Evolutionary conservation across 108 stramenopile species (phyloP).

Genomic region (Skeletonema tropicum): DNA sequence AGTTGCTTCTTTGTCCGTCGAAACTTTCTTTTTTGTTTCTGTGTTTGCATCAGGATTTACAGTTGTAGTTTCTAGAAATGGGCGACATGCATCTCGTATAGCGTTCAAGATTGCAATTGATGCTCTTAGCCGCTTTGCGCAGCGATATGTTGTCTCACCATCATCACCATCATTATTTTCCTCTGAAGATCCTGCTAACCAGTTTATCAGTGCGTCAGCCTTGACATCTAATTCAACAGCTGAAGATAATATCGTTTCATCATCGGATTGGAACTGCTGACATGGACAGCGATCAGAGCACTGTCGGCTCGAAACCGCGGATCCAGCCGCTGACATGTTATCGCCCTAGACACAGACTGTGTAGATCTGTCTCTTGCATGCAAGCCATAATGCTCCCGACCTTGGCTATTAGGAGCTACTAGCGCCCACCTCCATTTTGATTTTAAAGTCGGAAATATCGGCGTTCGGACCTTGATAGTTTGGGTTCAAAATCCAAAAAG

Average conservation of each 20-base stretch:
- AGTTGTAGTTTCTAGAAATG: slow-evolving; percentile 48
- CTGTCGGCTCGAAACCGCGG: neutral
- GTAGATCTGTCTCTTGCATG: neutral
- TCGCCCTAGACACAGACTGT: neutral
- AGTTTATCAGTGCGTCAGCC: slow-evolving; percentile 26
- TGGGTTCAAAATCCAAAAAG: too few species aligned
- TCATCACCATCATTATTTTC: neutral
- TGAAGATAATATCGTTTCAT: slow-evolving; percentile 17
- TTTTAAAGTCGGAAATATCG: too few species aligned
- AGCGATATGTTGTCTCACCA: neutral
- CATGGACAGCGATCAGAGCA: slow-evolving; percentile 20
- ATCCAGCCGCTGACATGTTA: neutral
- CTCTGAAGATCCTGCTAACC: slow-evolving; percentile 22
- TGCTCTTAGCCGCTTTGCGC: slow-evolving; percentile 31
- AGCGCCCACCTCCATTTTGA: too few species aligned
- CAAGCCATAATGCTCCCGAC: neutral
- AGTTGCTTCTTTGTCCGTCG: neutral
- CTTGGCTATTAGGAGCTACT: too few species aligned
- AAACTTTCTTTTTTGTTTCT: neutral
- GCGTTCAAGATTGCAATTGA: slow-evolving; percentile 76
- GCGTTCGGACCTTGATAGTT: too few species aligned
- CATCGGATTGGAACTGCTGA: slow-evolving; percentile 30
- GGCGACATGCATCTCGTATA: slow-evolving; percentile 79
- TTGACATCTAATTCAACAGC: slow-evolving; percentile 40
- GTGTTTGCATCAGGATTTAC: neutral